Percentiles rank a stretch among this genome's conserved stretches.
Evolutionary conservation across 179 eudicot species (phyloP).

Genomic region (Actinidia chinensis): DNA sequence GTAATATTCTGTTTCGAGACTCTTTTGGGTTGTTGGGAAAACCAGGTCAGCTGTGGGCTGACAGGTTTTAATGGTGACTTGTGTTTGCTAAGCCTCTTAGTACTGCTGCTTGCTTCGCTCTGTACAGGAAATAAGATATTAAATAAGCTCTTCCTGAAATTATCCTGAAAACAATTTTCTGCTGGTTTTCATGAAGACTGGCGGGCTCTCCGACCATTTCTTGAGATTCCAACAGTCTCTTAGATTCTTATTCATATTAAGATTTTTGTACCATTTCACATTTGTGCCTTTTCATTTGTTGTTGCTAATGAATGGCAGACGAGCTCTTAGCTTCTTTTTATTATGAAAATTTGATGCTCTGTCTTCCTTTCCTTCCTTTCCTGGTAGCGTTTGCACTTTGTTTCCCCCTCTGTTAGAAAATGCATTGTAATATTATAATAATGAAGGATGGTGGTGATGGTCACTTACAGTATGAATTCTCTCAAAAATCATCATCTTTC

Average conservation of each 20-base stretch:
- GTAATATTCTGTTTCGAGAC: constrained; percentile 5
- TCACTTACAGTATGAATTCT: constrained; percentile 73
- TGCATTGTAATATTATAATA: constrained; percentile 32
- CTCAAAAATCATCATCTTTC: constrained; percentile 71
- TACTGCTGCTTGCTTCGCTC: not conserved
- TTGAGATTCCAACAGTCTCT: not conserved
- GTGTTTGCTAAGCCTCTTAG: constrained; percentile 7
- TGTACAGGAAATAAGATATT: not conserved
- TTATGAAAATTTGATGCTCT: not conserved
- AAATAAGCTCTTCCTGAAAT: constrained; percentile 1
- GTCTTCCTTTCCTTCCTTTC: too few species aligned
- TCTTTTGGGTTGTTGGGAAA: not conserved
- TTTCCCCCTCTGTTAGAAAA: constrained; percentile 16
- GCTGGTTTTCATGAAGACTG: not conserved
- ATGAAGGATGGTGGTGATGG: constrained; percentile 84
- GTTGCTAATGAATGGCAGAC: not conserved
- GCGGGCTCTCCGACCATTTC: not conserved
- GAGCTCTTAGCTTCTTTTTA: not conserved
- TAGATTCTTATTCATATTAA: not conserved
- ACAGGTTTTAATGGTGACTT: not conserved
- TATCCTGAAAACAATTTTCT: too few species aligned
- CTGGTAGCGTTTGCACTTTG: constrained; percentile 8
- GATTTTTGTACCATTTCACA: not conserved
- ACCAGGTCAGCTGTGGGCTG: not conserved
- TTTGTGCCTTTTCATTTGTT: not conserved